Base-by-base conservation (phyloP, 2,329 filamentous ascomycete species). In the Knufia fluminis region DNA sequence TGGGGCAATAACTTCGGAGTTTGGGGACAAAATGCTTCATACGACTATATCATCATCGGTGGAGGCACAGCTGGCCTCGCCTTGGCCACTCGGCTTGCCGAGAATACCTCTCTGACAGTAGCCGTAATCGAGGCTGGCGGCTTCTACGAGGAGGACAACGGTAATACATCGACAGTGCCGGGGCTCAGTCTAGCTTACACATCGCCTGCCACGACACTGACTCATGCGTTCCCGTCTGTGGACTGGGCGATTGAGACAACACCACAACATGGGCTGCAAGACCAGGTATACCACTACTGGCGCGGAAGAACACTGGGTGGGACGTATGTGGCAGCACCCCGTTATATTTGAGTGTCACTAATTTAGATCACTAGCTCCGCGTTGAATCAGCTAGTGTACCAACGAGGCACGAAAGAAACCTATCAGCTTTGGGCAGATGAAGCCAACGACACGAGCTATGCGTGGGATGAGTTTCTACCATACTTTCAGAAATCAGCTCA, bases 321-420 rank as follows among this genome's bases (percentile, higher is more conserved):
- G 4, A 45, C n/a, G 19, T 22, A 20, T 12, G 10, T 20, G 16
- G 10, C 19, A 20, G 10, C 40, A n/a, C 7, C 16, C 40, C 7
- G 10, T 23, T 23, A 19, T 19, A 20, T 8, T 43, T 26, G 40
- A 19, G 8, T 20, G 8, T 8, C 35, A 43, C 40, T 45, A 19
- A 20, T 16, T 24, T 7, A 9, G 23, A n/a, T 12, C 23, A 20
- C n/a, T 17, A 64, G 63, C 16, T 63, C 63, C 2, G 62, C 61
- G 2, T 43, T 59, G n/a, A 66, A 66, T 35, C 60, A 59, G 20
- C 63, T 66, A 61, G 54, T 62, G 12, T 66, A 67, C 35, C 64
- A 66, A 50, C 64, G 62, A 28, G 62, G 60, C 2, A 60, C 58
- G 1, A 55, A 46, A 36, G 56, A 59, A 3, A 56, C 61, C 6